These are phyloP conservation scores for Fusarium mangiferae DNA, from an alignment of 2,329 filamentous ascomycete species.

Conservation along the genomic window DNA sequence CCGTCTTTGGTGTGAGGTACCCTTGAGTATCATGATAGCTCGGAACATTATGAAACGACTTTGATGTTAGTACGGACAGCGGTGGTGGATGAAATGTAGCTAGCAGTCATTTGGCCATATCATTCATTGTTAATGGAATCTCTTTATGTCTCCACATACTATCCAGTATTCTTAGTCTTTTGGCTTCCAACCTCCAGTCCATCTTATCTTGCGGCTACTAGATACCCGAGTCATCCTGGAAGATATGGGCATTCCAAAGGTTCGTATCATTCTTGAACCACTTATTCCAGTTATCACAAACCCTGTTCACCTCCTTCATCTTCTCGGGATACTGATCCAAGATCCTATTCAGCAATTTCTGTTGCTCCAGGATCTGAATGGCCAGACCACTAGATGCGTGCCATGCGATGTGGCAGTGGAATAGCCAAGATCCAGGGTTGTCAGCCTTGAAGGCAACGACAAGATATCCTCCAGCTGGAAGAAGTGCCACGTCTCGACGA, in stretches of 20 bases:
- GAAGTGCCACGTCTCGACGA: constrained; percentile 14
- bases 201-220: background rate
- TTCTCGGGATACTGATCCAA: constrained; percentile 1
- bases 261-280: constrained; percentile 14
- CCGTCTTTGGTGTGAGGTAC: constrained; percentile 58
- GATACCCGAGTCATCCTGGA: constrained; percentile 14
- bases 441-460: constrained; percentile 14
- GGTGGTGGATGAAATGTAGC: background rate
- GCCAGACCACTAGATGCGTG: constrained; percentile 21
- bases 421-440: constrained; percentile 20
- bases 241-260: constrained; percentile 7
- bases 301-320: constrained; percentile 16
- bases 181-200: background rate
- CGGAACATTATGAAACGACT: background rate
- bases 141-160: background rate
- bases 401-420: constrained; percentile 24
- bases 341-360: constrained; percentile 8
- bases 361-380: constrained; percentile 18
- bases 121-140: background rate
- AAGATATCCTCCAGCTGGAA: constrained; percentile 17
- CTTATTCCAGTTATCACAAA: constrained; percentile 19
- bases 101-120: background rate
- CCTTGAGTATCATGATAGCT: background rate
- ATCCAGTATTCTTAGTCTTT: background rate
- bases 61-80: background rate